phyloP scores from a whole-genome alignment of 2,329 filamentous ascomycete genomes.

The Teratosphaeriaceae sp. region DNA sequence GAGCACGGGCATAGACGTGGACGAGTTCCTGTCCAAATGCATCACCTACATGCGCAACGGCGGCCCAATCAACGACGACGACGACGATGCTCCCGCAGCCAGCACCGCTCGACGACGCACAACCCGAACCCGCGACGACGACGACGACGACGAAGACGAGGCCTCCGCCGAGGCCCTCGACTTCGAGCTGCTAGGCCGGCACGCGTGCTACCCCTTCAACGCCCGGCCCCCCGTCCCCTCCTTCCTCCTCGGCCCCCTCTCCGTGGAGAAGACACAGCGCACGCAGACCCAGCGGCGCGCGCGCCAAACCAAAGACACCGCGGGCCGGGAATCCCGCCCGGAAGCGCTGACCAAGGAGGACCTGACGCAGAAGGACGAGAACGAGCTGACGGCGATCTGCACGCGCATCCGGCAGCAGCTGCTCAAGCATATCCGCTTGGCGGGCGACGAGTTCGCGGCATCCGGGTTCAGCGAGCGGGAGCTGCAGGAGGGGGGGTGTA shows the following conservation, averaged over 20 bases:
- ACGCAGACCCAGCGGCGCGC: conserved; percentile 64
- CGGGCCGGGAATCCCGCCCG: conserved; percentile 63
- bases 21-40: conserved; percentile 87
- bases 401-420: conserved; percentile 64
- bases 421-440: conserved; percentile 30
- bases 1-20: conserved; percentile 72
- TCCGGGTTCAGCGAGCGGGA: conserved; percentile 21
- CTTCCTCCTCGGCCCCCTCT: conserved; percentile 83
- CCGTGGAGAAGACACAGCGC: conserved; percentile 76
- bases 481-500: conserved; percentile 23
- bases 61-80: conserved; percentile 40
- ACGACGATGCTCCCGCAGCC: conserved; percentile 42
- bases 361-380: conserved; percentile 67
- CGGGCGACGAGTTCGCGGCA: conserved; percentile 15
- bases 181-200: conserved; percentile 76
- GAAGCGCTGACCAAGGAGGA: conserved; percentile 71
- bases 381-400: conserved; percentile 73
- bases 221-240: conserved; percentile 69
- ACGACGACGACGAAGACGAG: conserved; percentile 51
- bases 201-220: conserved; percentile 67
- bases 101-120: conserved; percentile 11
- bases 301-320: conserved; percentile 60
- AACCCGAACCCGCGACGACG: conserved; percentile 10
- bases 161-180: conserved; percentile 73
- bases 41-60: conserved; percentile 73